Conservation (phyloP, 163 green algal genomes). For the Botryococcus braunii region DNA sequence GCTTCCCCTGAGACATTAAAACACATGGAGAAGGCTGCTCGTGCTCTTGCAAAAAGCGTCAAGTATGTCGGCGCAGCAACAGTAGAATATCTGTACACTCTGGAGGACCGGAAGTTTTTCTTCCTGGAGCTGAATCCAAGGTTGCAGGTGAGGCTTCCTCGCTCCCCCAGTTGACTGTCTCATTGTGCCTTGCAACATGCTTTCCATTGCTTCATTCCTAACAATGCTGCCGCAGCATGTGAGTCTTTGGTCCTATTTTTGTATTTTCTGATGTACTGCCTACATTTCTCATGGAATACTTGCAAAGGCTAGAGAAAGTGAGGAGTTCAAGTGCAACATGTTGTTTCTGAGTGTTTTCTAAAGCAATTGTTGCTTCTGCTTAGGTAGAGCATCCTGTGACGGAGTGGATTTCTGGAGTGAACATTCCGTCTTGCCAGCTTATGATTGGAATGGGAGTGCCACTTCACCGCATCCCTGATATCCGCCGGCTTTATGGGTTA, state of each 20-base stretch:
- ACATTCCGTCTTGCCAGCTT: constrained; percentile 80
- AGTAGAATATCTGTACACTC: constrained; percentile 93
- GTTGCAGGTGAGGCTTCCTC: constrained; percentile 65
- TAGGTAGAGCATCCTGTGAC: constrained; percentile 94
- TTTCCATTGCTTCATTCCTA: no score
- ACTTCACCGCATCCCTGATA: constrained; percentile 76
- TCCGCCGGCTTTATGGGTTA: constrained; percentile 64
- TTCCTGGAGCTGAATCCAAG: constrained; percentile 99
- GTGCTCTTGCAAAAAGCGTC: constrained; percentile 76
- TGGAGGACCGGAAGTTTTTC: constrained; percentile 77
- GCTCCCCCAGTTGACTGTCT: no score
- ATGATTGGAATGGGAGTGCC: constrained; percentile 88
- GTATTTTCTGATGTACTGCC: no score
- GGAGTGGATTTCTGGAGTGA: constrained; percentile 90
- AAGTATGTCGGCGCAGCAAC: constrained; percentile 93
- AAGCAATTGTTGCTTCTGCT: no score
- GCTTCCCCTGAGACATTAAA: constrained; percentile 38
- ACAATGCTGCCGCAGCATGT: no score
- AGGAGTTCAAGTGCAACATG: no score
- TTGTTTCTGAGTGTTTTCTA: no score
- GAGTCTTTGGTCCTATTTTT: no score
- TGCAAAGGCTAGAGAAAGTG: background rate
- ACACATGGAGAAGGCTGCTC: constrained; percentile 72
- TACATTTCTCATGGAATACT: no score
- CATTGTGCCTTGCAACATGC: no score